Conservation (phyloP, 2,329 filamentous ascomycete species). For the Coniosporium uncinatum region DNA sequence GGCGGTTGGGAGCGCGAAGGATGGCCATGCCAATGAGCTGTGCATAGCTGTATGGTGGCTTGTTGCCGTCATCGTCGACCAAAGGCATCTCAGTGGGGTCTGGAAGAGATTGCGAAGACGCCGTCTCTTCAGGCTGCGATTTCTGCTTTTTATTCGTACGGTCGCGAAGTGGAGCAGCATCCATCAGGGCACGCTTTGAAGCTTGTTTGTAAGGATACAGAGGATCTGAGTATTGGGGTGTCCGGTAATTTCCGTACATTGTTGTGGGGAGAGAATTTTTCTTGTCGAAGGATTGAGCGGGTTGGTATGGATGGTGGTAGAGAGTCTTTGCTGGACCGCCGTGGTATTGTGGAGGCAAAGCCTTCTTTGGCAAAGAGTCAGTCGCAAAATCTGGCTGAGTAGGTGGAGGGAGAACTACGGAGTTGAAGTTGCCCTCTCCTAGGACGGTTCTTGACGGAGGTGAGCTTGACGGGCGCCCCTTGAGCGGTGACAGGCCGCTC, state of each 20-base stretch:
- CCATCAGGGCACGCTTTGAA: conserved; percentile 59
- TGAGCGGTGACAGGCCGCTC: conserved; percentile 63
- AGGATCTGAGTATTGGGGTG: conserved; percentile 35
- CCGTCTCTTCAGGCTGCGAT: conserved; percentile 43
- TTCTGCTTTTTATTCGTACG: conserved; percentile 65
- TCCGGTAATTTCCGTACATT: conserved; percentile 20
- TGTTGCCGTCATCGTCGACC: conserved; percentile 80
- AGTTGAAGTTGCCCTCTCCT: conserved; percentile 58
- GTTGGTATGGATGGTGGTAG: neutral
- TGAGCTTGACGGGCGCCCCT: conserved; percentile 54
- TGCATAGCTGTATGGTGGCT: conserved; percentile 91
- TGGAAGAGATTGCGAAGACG: conserved; percentile 55
- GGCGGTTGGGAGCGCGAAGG: conserved; percentile 74
- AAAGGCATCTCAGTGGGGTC: conserved; percentile 74
- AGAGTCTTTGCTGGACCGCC: neutral
- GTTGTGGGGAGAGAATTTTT: conserved; percentile 36
- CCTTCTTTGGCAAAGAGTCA: conserved; percentile 60
- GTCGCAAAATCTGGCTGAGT: conserved; percentile 46
- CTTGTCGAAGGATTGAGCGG: conserved; percentile 33
- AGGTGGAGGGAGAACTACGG: conserved; percentile 63
- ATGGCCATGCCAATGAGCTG: conserved; percentile 97
- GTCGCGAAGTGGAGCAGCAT: conserved; percentile 69
- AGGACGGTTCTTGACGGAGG: conserved; percentile 52
- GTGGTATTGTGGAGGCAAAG: neutral
- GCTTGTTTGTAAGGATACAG: conserved; percentile 36